Conservation (phyloP, 129 eudicot genomes). For the Pulicaria dysenterica region DNA sequence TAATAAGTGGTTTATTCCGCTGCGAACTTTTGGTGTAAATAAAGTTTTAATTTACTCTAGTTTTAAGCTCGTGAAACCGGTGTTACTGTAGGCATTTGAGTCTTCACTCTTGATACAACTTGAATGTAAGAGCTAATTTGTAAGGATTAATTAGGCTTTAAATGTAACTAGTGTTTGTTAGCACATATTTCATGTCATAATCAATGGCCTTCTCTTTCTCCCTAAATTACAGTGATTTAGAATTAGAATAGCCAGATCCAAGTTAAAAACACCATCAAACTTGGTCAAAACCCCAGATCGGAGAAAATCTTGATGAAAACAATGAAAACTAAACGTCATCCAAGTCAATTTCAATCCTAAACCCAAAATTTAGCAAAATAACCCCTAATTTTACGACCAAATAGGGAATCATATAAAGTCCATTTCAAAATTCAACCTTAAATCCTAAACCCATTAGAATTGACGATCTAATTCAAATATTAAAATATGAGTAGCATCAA, state of each 20-base stretch:
- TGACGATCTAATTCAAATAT: conserved; percentile 9
- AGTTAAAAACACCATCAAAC: conserved; percentile 24
- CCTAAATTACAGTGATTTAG: not conserved
- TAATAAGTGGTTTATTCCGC: too few species aligned
- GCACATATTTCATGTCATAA: too few species aligned
- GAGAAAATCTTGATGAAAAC: not conserved
- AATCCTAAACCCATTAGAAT: conserved; percentile 18
- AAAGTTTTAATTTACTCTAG: too few species aligned
- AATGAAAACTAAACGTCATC: not conserved
- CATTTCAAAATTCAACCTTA: conserved; percentile 3
- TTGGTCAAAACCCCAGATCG: conserved; percentile 40
- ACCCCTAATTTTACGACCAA: not conserved
- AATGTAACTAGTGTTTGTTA: too few species aligned
- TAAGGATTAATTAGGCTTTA: too few species aligned
- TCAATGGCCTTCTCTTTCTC: too few species aligned
- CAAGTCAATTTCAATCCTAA: not conserved
- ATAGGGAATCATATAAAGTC: not conserved
- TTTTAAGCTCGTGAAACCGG: too few species aligned
- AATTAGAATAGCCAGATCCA: conserved; percentile 30
- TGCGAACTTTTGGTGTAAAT: too few species aligned
- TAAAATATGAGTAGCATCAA: not conserved
- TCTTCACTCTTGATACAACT: too few species aligned
- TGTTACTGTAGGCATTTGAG: too few species aligned
- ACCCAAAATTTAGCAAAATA: not conserved
- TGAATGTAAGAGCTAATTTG: too few species aligned